A percentile compares a stretch with the other conserved stretches of the same genome.
These are phyloP conservation scores for Neocucurbitaria cava DNA, from an alignment of 2,329 filamentous ascomycete species.

Conservation along the genomic window DNA sequence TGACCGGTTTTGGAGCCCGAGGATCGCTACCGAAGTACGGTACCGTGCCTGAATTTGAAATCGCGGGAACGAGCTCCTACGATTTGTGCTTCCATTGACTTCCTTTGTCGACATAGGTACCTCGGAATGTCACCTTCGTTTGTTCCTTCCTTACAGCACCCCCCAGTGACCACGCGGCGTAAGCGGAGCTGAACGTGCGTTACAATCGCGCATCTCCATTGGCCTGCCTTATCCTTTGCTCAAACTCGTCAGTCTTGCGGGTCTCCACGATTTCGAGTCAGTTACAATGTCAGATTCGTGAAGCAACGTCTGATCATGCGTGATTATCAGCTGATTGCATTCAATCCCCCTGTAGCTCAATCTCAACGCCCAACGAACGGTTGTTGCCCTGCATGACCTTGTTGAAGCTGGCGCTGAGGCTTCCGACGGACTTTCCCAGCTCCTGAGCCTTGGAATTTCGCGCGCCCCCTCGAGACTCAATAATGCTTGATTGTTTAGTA, in stretches of 20 bases:
- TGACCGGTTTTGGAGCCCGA: constrained; percentile 32
- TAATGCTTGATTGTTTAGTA: constrained; percentile 39
- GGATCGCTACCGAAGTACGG: constrained; percentile 23
- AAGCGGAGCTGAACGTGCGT: constrained; percentile 16
- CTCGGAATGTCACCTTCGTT: constrained; percentile 17
- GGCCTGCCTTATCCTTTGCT: constrained; percentile 8
- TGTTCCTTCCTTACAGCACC: constrained; percentile 16
- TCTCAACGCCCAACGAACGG: constrained; percentile 5
- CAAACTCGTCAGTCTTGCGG: constrained; percentile 4
- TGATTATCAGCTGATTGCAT: constrained; percentile 5
- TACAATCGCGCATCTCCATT: constrained; percentile 11
- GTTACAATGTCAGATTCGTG: constrained; percentile 1
- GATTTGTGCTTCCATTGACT: constrained; percentile 4
- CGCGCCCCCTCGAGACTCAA: constrained; percentile 27
- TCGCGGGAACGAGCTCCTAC: constrained; percentile 17
- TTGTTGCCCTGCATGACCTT: constrained; percentile 13
- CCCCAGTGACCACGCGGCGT: constrained; percentile 12
- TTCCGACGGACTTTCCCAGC: constrained; percentile 17
- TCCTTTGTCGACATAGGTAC: constrained; percentile 15
- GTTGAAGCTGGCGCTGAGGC: constrained; percentile 4
- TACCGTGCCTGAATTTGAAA: constrained; percentile 24
- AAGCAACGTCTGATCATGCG: neutral
- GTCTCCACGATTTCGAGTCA: constrained; percentile 8
- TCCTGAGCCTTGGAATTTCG: constrained; percentile 21
- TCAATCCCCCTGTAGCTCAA: constrained; percentile 2